A percentile compares a stretch with the other conserved stretches of the same genome.
Evolutionary conservation across 2,329 filamentous ascomycete genomes (phyloP).

Genomic region (Phoma herbarum): DNA sequence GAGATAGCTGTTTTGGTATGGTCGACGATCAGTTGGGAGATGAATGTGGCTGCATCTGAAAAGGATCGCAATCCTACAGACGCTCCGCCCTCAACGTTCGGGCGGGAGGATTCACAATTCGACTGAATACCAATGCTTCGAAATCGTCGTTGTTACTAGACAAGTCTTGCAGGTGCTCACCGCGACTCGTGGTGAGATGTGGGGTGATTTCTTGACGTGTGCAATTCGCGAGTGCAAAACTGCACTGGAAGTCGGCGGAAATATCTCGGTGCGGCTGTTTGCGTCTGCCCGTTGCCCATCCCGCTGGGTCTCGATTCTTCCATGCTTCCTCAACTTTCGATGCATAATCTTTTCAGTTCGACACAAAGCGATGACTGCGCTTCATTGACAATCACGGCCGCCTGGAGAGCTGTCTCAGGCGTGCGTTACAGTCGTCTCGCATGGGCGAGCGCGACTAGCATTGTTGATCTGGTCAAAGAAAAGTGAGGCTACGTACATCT

Average conservation of each 20-base stretch:
- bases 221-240: constrained; percentile 16
- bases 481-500: neutral
- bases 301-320: constrained; percentile 10
- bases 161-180: neutral
- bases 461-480: neutral
- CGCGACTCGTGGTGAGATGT: neutral
- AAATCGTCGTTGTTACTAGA: neutral
- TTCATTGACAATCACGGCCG: neutral
- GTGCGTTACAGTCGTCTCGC: neutral
- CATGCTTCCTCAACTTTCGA: constrained; percentile 5
- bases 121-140: neutral
- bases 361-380: neutral
- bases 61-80: neutral
- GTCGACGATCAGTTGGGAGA: neutral
- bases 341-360: neutral
- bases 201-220: neutral
- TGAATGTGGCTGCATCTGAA: neutral
- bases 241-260: neutral
- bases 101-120: neutral
- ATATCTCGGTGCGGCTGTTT: neutral
- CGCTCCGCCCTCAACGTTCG: neutral
- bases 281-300: neutral
- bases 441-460: neutral
- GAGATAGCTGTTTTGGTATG: neutral
- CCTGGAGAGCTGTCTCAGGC: neutral